These are phyloP conservation scores for Arthroderma sp. DNA, from an alignment of 2,329 filamentous ascomycete genomes.

Conservation along the genomic window DNA sequence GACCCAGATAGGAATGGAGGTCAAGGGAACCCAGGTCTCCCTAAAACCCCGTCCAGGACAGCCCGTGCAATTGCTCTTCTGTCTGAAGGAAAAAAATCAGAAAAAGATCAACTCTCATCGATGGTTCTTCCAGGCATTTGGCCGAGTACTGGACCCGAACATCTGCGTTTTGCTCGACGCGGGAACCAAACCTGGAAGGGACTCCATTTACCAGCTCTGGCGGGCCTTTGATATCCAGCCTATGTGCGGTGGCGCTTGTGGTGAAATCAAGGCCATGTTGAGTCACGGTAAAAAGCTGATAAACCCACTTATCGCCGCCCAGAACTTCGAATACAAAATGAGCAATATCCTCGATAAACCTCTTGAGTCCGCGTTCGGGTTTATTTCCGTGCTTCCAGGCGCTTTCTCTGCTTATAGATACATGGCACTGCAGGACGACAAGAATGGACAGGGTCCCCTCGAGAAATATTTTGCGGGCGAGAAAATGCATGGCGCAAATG, in stretches of 20 bases:
- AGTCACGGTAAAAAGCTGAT: conserved; percentile 72
- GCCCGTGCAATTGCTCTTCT: conserved; percentile 94
- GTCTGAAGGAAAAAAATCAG: conserved; percentile 97
- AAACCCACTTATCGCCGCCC: conserved; percentile 86
- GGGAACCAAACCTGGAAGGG: conserved; percentile 83
- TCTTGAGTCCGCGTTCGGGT: conserved; percentile 90
- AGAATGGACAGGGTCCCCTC: conserved; percentile 79
- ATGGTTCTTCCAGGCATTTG: conserved; percentile 98
- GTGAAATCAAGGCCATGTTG: conserved; percentile 98
- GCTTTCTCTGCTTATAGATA: conserved; percentile 98
- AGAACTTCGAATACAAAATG: conserved; percentile 99
- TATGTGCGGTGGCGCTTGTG: conserved; percentile 93
- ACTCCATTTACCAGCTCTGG: conserved; percentile 96
- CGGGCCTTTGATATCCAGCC: conserved; percentile 96
- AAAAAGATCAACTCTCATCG: conserved; percentile 99
- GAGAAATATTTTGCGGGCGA: conserved; percentile 97
- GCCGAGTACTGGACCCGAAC: conserved; percentile 80
- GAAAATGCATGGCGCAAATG: conserved; percentile 84
- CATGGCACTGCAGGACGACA: conserved; percentile 89
- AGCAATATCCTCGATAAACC: conserved; percentile 98
- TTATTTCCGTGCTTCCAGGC: conserved; percentile 91
- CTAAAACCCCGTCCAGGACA: conserved; percentile 71
- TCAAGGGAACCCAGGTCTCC: conserved; percentile 80
- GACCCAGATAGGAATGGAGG: conserved; percentile 53
- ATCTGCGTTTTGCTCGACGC: conserved; percentile 95